These are phyloP conservation scores for Hanseniaspora sp. DNA, from an alignment of 1,139 yeast species.

Conservation along the genomic window DNA sequence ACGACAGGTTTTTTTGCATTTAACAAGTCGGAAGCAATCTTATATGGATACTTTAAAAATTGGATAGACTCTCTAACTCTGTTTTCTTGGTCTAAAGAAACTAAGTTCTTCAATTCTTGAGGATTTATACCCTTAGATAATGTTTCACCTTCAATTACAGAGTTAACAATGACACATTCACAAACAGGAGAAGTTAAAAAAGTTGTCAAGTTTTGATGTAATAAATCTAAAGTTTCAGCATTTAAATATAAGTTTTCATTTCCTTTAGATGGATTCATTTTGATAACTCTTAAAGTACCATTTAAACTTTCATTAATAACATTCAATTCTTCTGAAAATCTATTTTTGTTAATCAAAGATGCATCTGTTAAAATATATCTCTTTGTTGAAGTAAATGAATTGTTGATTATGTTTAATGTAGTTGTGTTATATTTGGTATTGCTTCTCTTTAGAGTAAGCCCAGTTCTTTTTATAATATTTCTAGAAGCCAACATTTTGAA, in stretches of 20 bases:
- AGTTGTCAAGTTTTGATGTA: not conserved
- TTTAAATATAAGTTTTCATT: not conserved
- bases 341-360: conserved; percentile 6
- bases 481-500: too few species aligned
- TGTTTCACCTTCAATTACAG: conserved; percentile 6
- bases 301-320: conserved; percentile 4
- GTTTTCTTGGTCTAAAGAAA: not conserved
- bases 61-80: conserved; percentile 2
- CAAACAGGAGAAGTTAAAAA: conserved; percentile 1
- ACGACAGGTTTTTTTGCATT: not conserved
- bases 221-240: not conserved
- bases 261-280: conserved; percentile 2
- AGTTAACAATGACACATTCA: conserved; percentile 6
- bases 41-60: conserved; percentile 1
- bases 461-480: too few species aligned
- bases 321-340: not conserved
- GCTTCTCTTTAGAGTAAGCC: not conserved
- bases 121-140: conserved; percentile 4
- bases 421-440: not conserved
- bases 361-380: conserved; percentile 6
- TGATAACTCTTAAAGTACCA: conserved; percentile 2
- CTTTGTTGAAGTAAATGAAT: not conserved
- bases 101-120: not conserved
- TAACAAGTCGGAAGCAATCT: not conserved
- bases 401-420: not conserved